Base-by-base conservation (phyloP, 2,329 filamentous ascomycete genomes). In the Cladobotryum mycophilum region DNA sequence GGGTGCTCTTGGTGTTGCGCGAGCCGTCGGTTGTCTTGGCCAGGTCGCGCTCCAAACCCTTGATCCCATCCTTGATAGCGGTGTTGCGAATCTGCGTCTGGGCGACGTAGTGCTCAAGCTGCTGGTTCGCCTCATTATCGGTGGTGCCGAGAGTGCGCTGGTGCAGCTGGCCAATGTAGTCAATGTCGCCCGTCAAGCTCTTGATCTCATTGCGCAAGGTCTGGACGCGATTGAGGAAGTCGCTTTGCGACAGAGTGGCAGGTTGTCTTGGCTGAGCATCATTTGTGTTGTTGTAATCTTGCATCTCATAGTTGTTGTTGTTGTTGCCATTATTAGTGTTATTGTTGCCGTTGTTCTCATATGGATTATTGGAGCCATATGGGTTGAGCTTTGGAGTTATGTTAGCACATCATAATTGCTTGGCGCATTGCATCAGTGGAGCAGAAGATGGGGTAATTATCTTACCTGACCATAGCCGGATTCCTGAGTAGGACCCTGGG, bases 41-140 rank as follows among this genome's bases (percentile, higher is more conserved):
- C 42, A 84, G 79, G 66, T 92, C 88, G 54, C 72, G 74, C 70
- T 90, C 86, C 49, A 92, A 76, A 58, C 79, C 80, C 68, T 87
- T 88, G 73, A 92, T 87, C 70, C 88, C 82, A 63, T 88, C 84
- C 64, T 86, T 85, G 74, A 92, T 88, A 56, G 79, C 75, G n/a
- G 80, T 83, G 70, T 88, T 89, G 61, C 84, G 79, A 56, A 83
- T 72, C 66, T 88, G 84, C 5, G 86, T 89, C 59, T 88, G 76
- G 42, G 82, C 74, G 51, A 89, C 79, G 48, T 86, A 75, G 60
- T 78, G 74, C 67, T 91, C 84, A 20, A 89, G 76, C 67, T 82
- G 79, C 45, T 75, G 69, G 47, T 71, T 72, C 45, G 78, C 75
- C 36, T 68, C 64, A 41, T 71, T 70, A 65, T 89, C 85, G 51